Conservation (phyloP, 495 filamentous ascomycete species). For the Penicillium ochrochloron region DNA sequence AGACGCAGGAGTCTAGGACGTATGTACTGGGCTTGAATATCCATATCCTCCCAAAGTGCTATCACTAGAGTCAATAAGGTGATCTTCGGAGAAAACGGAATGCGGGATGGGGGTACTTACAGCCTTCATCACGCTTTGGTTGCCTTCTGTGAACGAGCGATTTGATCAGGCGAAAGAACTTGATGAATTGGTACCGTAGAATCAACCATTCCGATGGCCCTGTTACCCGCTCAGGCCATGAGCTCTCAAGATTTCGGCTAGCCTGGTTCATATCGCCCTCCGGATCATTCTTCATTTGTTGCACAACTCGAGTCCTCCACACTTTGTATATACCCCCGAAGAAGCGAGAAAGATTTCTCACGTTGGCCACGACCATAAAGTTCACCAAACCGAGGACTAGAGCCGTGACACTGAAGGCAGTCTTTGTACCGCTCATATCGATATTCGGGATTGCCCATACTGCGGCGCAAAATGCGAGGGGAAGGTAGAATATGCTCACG, state of each 20-base stretch:
- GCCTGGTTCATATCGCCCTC: background rate
- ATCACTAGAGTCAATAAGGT: background rate
- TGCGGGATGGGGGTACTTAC: background rate
- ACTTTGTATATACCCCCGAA: background rate
- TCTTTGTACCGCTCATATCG: slow-evolving; percentile 1
- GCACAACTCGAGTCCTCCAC: background rate
- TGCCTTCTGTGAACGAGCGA: background rate
- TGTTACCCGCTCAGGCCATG: background rate
- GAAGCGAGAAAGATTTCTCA: background rate
- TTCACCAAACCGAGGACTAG: background rate
- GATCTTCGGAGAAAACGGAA: background rate
- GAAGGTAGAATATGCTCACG: slow-evolving; percentile 5
- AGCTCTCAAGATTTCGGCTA: background rate
- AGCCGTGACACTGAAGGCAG: slow-evolving; percentile 4
- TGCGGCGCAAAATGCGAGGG: background rate
- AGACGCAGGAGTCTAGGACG: background rate
- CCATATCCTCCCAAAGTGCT: background rate
- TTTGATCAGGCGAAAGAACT: background rate
- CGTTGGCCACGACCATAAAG: background rate
- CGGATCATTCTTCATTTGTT: background rate
- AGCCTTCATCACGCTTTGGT: background rate
- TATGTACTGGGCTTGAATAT: background rate
- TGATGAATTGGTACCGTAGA: background rate
- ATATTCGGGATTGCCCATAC: background rate
- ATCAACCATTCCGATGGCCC: slow-evolving; percentile 3